Evolutionary conservation across 805 yeast genomes (phyloP), one percentile per base, ranked within the genome.

Genomic region (Candida anglica): DNA sequence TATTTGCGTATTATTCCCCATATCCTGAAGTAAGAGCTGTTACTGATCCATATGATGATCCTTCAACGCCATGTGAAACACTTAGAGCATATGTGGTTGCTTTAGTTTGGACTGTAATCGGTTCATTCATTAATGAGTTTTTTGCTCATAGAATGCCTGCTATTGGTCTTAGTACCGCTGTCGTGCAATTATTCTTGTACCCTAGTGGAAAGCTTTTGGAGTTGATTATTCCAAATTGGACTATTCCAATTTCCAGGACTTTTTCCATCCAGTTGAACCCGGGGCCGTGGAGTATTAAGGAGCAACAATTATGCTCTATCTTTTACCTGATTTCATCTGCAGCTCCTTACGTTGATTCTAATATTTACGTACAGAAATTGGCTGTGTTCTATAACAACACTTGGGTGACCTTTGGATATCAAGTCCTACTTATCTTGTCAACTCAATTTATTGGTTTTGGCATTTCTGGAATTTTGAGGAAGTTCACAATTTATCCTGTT

Each of bases 241-340:
- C 35, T 19, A 43, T 33, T 41, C 47, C 42, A 56, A 52, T 41
- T 23, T 49, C 40, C 42, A 47, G 33, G 33, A 47, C 32, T 34
- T 48, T 10, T 57, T 50, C 41, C 56, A 60, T 43, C 35, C 36
- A 36, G 15, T 54, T 77, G 29, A 77, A 77, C 50, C 81, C 81
- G 2, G 82, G 85, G 5, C 81, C 82, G 10, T 81, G 83, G 81
- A 59, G 66, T 19, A 62, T 53, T 41, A 79, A 79, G 48, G 86
- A 79, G 46, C 86, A 80, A 52, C 76, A 77, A 78, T 65, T 81
- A 37, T 64, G 80, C 2, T 73, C 86, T 5, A 48, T 68, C 19
- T 20, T 30, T 11, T 30, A 24, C 16, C 18, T 27, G 3, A 44
- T 59, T 19, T 48, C 57, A 23, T 40, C 58, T 1, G 59, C 56